Evolutionary conservation across 441 rosid genomes (phyloP).

Genomic region (Bocquillonia castaneifolia): DNA sequence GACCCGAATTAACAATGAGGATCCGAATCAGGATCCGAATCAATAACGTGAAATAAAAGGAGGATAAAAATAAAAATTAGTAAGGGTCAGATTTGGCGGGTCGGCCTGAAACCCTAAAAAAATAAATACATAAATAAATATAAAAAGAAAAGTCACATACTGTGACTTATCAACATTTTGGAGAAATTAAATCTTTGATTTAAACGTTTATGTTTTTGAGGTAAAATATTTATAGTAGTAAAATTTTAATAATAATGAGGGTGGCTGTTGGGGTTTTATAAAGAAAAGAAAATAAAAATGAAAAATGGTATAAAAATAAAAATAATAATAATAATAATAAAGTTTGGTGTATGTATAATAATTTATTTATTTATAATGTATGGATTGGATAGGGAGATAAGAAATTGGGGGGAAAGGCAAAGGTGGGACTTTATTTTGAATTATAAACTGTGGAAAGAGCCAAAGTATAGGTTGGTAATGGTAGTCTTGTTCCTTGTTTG

Average conservation of each 20-base stretch:
- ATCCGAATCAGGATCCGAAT: slow-evolving; percentile 41
- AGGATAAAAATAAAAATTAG: no score
- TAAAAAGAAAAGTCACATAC: slow-evolving; percentile 4
- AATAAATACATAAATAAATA: background rate
- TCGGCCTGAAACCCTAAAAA: slow-evolving; percentile 60
- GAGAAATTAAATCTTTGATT: background rate
- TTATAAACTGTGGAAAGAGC: slow-evolving; percentile 32
- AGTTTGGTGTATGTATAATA: background rate
- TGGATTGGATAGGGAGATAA: background rate
- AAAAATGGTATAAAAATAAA: background rate
- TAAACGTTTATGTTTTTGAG: no score
- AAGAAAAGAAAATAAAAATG: no score
- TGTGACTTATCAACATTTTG: slow-evolving; percentile 4
- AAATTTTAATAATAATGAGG: no score
- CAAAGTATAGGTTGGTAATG: background rate
- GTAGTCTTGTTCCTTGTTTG: background rate
- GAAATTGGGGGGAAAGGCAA: slow-evolving; percentile 49
- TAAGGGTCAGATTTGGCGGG: slow-evolving; percentile 48
- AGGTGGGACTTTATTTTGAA: slow-evolving; percentile 44
- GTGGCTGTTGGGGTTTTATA: no score
- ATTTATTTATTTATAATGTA: no score
- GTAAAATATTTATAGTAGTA: no score
- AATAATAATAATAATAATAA: background rate
- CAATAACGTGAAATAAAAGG: slow-evolving; percentile 23
- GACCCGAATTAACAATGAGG: slow-evolving; percentile 32